Evolutionary conservation across 2,329 filamentous ascomycete genomes (phyloP), one percentile per base, ranked within the genome.

Genomic region (Xylaria sp.): DNA sequence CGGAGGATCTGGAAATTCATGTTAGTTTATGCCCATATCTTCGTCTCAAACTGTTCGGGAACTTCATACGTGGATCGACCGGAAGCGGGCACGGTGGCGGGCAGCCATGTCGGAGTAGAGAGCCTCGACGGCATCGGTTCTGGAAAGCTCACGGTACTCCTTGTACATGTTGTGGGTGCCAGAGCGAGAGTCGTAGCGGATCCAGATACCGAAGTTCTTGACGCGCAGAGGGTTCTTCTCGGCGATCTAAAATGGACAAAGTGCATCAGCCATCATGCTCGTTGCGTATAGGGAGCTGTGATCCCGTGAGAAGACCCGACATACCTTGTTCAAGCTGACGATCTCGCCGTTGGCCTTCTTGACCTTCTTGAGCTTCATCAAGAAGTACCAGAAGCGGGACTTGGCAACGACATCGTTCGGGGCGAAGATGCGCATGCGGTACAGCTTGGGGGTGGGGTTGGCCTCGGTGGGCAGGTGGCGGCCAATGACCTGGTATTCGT

Each of bases 101-200:
- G 95, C 93, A 72, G 94, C 92, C 94, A 99, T 97, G 84, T 99
- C 94, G 82, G 94, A 90, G 89, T 99, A 99, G 77, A 99, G 87
- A 71, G 93, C 82, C 82, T 97, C 90, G 75, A 97, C 93, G 70
- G 94, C 94, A 71, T 94, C 93, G 75, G 89, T 90, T 80, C 94
- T 87, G 78, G 90, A 93, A 86, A 97, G 90, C 86, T 97, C 94
- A 78, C 94, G 91, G 90, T 97, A 97, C 89, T 99, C 94, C 89
- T 97, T 97, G 91, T 99, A 99, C 94, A 99, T 99, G 90, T 99
- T 99, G 92, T 99, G 94, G 75, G 94, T 99, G 74, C 94, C 94
- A 74, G 94, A 97, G 81, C 94, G 93, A 66, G 95, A 99, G 84
- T 99, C 93, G 85, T 99, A 99, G 78, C 95, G 92, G 83, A 99